Evolutionary conservation across 257 asterid genomes (phyloP), one percentile per base, ranked within the genome.

Genomic region (Echium plantagineum): DNA sequence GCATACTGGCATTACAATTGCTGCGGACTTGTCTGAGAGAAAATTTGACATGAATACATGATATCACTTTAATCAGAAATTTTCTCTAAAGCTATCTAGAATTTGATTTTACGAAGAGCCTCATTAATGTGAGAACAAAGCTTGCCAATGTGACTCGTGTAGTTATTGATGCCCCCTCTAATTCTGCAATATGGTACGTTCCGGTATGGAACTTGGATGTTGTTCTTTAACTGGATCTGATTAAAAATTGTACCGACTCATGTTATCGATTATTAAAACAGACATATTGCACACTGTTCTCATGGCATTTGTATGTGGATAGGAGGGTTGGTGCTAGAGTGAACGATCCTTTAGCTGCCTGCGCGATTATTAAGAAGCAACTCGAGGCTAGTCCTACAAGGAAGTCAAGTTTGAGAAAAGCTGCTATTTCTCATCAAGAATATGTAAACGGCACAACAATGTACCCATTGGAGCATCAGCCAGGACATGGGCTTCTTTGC

Each of bases 321-420:
- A 90, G 97, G 84, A 80, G 90, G 72, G 78, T 75, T 9, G 91
- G 97, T 64, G 96, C 91, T 42, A 95, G 95, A 73, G 85, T 87
- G 32, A 58, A 63, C 7, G 79, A 87, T 74, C 94, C 93, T 54
- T 71, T 87, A 52, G 81, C 85, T 56, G 68, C 87, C 57, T 90
- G 97, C 75, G 80, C 94, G 57, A 83, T 89, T 72, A 56, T 74
- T 7, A 67, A 74, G 58, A 85, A 85, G 75, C 87, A 71, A 65
- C 70, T 21, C 9, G 62, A 58, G 68, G 82, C 78, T 52, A 77
- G 81, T 47, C 28, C 18, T 49, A 62, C 55, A 35, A 59, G 18
- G 42, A 52, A 18, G 9, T 63, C 60, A 19, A 22, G 71, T 57
- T 71, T 74, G 28, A 74, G 94, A 65, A 71, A 59, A 68, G 85